Base-by-base conservation (phyloP, 805 yeast species). In the Wickerhamomyces chaumierensis region DNA sequence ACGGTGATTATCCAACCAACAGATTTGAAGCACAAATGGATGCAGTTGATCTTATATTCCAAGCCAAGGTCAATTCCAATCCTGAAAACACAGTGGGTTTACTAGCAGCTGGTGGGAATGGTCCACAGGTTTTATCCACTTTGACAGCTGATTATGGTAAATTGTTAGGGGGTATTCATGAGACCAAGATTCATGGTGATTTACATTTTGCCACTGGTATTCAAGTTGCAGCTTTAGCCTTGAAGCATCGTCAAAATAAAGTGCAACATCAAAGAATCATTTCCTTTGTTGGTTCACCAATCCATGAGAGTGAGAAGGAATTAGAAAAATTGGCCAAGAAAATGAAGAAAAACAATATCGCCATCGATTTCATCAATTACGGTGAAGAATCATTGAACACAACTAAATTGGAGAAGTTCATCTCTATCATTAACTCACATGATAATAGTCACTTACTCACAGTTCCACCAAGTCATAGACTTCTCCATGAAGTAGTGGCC, bases 1-100 rank as follows among this genome's bases (percentile, higher is more conserved):
- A 92, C 57, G 98, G 97, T 25, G 98, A 92, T 60, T 92, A 80
- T 54, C 71, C 83, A 29, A 77, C 94, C 15, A 79, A 88, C 14
- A 72, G 98, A 53, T 88, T 78, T 56, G 94, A 83, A 46, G 96
- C 97, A 2, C 96, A 92, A 61, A 67, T 83, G 44, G 95, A 92
- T 45, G 78, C 96, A 9, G 87, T 88, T 21, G 92, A 86, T 49
- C 68, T 78, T 49, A 76, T 92, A 34, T 94, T 92, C 66, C 81
- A 81, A 46, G 76, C 83, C 46, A 90, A 92, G 62, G 75, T 85
- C 45, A 79, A 81, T 55, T 67, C 87, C 37, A 92, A 94, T 58
- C 96, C 97, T 6, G 97, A 92, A 60, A 85, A 75, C 61, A 81
- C 95, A 1, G 95, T 90, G 27, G 98, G 97, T 1, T 65, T 92